Conservation (phyloP, 2,329 filamentous ascomycete species). For the Epichloe glyceriae region DNA sequence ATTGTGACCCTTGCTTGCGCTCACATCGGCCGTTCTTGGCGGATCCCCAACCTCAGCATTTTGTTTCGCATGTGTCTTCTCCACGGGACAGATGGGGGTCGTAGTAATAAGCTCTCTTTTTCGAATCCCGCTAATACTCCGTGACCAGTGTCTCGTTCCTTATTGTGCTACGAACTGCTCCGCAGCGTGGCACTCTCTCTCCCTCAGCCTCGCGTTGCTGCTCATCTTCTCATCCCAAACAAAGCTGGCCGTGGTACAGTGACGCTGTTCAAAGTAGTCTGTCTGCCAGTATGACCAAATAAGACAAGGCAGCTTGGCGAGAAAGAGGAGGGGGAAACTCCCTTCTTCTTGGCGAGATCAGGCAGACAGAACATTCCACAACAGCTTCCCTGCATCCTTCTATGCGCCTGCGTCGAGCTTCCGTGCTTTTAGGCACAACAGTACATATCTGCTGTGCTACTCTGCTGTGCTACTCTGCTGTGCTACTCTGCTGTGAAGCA, state of each 20-base stretch:
- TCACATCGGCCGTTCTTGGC: constrained; percentile 3
- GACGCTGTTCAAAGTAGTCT: too few species aligned
- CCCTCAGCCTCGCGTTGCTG: too few species aligned
- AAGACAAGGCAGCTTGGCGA: background rate
- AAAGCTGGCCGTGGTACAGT: too few species aligned
- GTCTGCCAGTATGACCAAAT: background rate
- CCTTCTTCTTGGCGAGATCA: background rate
- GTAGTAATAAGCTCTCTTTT: background rate
- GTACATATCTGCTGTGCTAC: too few species aligned
- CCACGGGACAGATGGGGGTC: background rate
- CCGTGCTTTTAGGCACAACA: too few species aligned
- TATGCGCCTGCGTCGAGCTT: background rate
- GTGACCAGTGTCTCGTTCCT: too few species aligned
- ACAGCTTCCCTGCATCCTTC: background rate
- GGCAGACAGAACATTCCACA: background rate
- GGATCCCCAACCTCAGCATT: background rate
- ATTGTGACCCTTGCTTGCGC: background rate
- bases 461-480: too few species aligned
- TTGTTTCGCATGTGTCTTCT: constrained; percentile 1
- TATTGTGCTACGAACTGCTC: too few species aligned
- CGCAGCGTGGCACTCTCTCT: too few species aligned
- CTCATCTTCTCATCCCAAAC: too few species aligned
- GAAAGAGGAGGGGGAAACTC: background rate
- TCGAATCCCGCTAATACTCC: background rate
- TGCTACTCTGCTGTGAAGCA: too few species aligned